Base-by-base conservation (phyloP, 345 rosid genomes). In the Limnanthes douglasii region DNA sequence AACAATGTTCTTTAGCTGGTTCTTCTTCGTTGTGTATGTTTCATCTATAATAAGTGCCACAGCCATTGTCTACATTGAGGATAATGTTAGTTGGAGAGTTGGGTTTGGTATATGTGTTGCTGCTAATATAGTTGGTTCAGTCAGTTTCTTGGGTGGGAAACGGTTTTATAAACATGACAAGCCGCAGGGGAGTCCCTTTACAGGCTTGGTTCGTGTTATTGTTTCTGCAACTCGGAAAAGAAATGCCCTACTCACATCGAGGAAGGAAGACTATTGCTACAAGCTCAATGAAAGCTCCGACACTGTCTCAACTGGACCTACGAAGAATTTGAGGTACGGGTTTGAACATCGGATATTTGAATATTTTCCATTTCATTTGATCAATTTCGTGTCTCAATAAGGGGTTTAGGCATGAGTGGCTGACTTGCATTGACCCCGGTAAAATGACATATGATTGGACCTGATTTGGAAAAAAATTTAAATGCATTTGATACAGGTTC, bases 171-270 rank as follows among this genome's bases (percentile, higher is more conserved):
- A 33, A 20, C 51, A 28, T 26, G 56, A 43, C 3, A 64, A 42
- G 27, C 64, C 70, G 4, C 36, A 33, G 36, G 81, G 70, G 24
- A 76, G 75, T 36, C 78, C 81, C 0, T 66, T 61, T 26, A 32
- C 33, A 9, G 27, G 61, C 47, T 31, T 76, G 1, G 45, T 63
- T 22, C 60, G 63, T 0, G 81, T 76, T 12, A 8, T 66, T n/a
- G 33, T 61, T 8, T 66, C 75, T 4, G 36, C 70, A 9, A 11
- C 51, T 11, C 4, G 11, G 11, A 72, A 76, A 51, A 37, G 77
- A 27, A 63, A 59, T 4, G 48, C 33, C 6, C 28, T 26, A 11
- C 30, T 48, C 21, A 38, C 81, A 7, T 34, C 48, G 0, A 56
- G 34, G 20, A 33, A 39, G 2, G 51, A 67, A 13, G 60, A 62